phyloP scores from a whole-genome alignment of 2,329 filamentous ascomycete genomes.

The Colletotrichum sp. region DNA sequence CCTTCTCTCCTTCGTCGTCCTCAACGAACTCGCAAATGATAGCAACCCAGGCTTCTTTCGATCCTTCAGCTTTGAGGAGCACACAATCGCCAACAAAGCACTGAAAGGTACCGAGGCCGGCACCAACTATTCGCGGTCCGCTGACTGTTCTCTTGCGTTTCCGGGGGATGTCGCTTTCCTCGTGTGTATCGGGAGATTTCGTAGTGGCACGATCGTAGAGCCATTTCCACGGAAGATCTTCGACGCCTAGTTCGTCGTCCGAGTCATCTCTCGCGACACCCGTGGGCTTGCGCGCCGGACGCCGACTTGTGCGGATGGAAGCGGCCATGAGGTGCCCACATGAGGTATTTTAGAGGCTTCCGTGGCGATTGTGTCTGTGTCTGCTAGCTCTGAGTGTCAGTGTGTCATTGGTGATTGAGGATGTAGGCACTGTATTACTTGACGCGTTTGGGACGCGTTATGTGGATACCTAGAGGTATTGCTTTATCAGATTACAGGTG shows the following conservation, averaged over 20 bases:
- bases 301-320: background rate
- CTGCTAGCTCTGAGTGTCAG: background rate
- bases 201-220: slow-evolving; percentile 61
- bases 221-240: slow-evolving; percentile 81
- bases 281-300: slow-evolving; percentile 31
- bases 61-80: slow-evolving; percentile 85
- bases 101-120: slow-evolving; percentile 80
- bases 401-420: background rate
- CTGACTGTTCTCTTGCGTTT: background rate
- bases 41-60: slow-evolving; percentile 90
- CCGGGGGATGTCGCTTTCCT: background rate
- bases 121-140: slow-evolving; percentile 69
- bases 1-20: slow-evolving; percentile 76
- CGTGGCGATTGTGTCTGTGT: background rate
- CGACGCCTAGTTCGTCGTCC: slow-evolving; percentile 82
- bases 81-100: slow-evolving; percentile 85
- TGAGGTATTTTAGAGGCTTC: background rate
- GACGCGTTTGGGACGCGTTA: background rate
- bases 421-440: background rate
- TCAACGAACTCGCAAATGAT: slow-evolving; percentile 85
- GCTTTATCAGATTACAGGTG: too few relatives aligned
- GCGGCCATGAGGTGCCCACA: background rate
- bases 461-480: background rate
- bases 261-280: slow-evolving; percentile 79
- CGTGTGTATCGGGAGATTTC: background rate